These are phyloP conservation scores for Camelina neglecta DNA, from an alignment of 345 rosid species.

Conservation along the genomic window DNA sequence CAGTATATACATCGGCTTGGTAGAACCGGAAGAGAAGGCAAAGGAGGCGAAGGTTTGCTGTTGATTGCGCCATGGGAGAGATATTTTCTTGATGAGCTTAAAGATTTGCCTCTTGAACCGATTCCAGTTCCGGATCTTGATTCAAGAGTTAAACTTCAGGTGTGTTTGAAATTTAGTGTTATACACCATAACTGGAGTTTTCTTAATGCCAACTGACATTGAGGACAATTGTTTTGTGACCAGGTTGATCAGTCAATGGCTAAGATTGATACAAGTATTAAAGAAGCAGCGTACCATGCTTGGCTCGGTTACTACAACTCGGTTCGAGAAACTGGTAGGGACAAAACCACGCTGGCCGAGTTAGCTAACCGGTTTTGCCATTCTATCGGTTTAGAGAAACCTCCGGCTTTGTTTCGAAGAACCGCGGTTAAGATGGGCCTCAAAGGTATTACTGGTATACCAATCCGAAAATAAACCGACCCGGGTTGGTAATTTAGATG, in stretches of 20 bases:
- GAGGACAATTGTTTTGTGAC: conserved; percentile 11
- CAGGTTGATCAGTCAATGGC: conserved; percentile 73
- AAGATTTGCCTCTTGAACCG: conserved; percentile 79
- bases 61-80: conserved; percentile 96
- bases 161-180: conserved; percentile 33
- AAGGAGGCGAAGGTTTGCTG: conserved; percentile 83
- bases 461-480: conserved; percentile 53
- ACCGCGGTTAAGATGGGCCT: conserved; percentile 96
- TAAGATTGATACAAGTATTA: conserved; percentile 74
- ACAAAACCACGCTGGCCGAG: conserved; percentile 84
- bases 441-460: conserved; percentile 78
- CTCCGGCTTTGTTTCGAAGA: conserved; percentile 78
- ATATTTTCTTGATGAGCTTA: conserved; percentile 81
- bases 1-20: conserved; percentile 91
- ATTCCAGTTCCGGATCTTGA: conserved; percentile 62
- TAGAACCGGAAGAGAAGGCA: conserved; percentile 90
- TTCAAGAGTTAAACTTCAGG: conserved; percentile 65
- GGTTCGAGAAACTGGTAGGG: conserved; percentile 81
- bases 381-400: conserved; percentile 80
- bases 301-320: conserved; percentile 98
- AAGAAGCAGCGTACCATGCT: conserved; percentile 96
- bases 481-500: conserved; percentile 6
- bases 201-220: conserved; percentile 11
- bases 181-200: not conserved
- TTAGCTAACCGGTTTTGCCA: conserved; percentile 72